These are phyloP conservation scores for Petasospora rhodanensis DNA, from an alignment of 1,139 yeast genomes.

Conservation along the genomic window DNA sequence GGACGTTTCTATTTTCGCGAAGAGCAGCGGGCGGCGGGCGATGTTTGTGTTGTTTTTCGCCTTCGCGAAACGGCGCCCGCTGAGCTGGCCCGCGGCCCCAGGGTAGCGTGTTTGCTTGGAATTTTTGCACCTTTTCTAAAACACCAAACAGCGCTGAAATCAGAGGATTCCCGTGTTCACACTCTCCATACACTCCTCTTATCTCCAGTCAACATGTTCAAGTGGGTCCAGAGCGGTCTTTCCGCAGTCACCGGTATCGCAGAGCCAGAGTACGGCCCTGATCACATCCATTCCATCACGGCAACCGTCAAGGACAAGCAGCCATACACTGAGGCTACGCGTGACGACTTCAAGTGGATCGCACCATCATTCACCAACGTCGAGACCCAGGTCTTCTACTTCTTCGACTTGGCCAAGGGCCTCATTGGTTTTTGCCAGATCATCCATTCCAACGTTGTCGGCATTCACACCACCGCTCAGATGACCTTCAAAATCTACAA, in stretches of 20 bases:
- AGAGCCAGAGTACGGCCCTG: slow-evolving; percentile 94
- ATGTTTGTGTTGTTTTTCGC: too few relatives aligned
- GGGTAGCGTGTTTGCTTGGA: too few relatives aligned
- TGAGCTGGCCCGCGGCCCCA: too few relatives aligned
- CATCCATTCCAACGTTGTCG: slow-evolving; percentile 88
- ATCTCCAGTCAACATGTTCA: slow-evolving; percentile 44
- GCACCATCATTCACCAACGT: slow-evolving; percentile 81
- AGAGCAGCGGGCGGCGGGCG: too few relatives aligned
- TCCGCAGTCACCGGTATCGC: slow-evolving; percentile 96
- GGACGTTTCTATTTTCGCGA: too few relatives aligned
- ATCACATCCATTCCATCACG: slow-evolving; percentile 82
- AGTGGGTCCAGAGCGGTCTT: slow-evolving; percentile 83
- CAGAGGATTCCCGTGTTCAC: too few relatives aligned
- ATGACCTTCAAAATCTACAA: slow-evolving; percentile 57
- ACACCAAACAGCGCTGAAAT: too few relatives aligned
- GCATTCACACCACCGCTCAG: slow-evolving; percentile 88
- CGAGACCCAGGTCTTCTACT: slow-evolving; percentile 92
- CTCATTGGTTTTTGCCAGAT: slow-evolving; percentile 87
- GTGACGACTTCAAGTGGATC: slow-evolving; percentile 69
- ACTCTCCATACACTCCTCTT: not conserved
- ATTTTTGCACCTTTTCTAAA: slow-evolving; percentile 1
- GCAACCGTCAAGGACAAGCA: slow-evolving; percentile 52
- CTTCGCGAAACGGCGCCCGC: too few relatives aligned
- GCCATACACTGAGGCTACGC: slow-evolving; percentile 51
- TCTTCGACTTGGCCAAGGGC: slow-evolving; percentile 58